Conservation (phyloP, 805 yeast species). For the Yamadazyma paraphyllophila region DNA sequence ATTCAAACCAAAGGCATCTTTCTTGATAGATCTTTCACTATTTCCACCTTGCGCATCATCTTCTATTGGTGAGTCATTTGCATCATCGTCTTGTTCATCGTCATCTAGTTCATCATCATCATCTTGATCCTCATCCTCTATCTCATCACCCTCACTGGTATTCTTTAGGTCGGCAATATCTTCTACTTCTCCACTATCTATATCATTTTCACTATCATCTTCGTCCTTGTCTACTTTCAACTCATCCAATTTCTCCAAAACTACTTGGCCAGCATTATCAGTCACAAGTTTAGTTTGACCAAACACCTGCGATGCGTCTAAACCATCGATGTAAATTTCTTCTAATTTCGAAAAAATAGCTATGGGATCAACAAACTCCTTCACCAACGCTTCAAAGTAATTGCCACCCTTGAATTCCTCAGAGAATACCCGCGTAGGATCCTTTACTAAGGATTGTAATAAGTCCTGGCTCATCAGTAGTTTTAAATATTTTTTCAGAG, state of each 20-base stretch:
- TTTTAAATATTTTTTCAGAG: slow-evolving; percentile 9
- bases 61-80: slow-evolving; percentile 14
- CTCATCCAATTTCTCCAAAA: slow-evolving; percentile 56
- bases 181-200: slow-evolving; percentile 20
- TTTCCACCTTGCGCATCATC: slow-evolving; percentile 16
- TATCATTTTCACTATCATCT: slow-evolving; percentile 2
- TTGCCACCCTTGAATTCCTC: slow-evolving; percentile 5
- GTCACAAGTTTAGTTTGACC: slow-evolving; percentile 85
- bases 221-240: slow-evolving; percentile 23
- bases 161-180: slow-evolving; percentile 30
- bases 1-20: slow-evolving; percentile 66
- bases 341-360: slow-evolving; percentile 63
- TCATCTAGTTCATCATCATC: slow-evolving; percentile 21
- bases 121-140: slow-evolving; percentile 11
- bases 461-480: slow-evolving; percentile 3
- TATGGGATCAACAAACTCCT: slow-evolving; percentile 57
- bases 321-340: slow-evolving; percentile 78
- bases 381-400: slow-evolving; percentile 36
- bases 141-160: slow-evolving; percentile 12
- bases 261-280: slow-evolving; percentile 69
- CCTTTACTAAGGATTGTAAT: slow-evolving; percentile 12
- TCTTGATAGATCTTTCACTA: slow-evolving; percentile 13
- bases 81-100: slow-evolving; percentile 17
- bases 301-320: slow-evolving; percentile 90
- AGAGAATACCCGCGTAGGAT: slow-evolving; percentile 14